These are phyloP conservation scores for Scedosporium boydii DNA, from an alignment of 2,329 filamentous ascomycete genomes.

Conservation along the genomic window DNA sequence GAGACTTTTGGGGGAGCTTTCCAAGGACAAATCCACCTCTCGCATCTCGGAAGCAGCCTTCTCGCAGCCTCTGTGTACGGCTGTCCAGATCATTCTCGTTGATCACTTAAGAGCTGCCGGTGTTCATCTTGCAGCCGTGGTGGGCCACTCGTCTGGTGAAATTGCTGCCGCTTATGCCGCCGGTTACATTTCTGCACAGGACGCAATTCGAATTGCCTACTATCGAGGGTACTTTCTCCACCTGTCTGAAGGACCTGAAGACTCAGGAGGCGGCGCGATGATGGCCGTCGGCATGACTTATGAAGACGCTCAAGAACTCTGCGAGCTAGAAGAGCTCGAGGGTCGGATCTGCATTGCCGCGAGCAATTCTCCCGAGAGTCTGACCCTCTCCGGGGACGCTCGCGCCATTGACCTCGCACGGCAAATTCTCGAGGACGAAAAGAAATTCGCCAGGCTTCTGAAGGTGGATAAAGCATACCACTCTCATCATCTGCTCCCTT, in stretches of 20 bases:
- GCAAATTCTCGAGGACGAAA: conserved; percentile 5
- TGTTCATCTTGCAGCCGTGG: conserved; percentile 26
- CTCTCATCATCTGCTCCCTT: conserved; percentile 21
- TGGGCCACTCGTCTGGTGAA: conserved; percentile 39
- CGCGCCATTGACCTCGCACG: conserved; percentile 12
- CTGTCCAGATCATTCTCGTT: conserved; percentile 37
- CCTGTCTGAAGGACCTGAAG: neutral
- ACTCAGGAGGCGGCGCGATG: conserved; percentile 17
- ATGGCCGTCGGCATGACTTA: conserved; percentile 14
- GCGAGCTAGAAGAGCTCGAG: conserved; percentile 4
- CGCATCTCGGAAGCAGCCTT: conserved; percentile 28
- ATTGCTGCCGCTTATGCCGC: conserved; percentile 37
- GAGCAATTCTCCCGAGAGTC: conserved; percentile 23
- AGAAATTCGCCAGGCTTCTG: conserved; percentile 13
- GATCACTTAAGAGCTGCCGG: conserved; percentile 33
- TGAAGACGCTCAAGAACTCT: neutral
- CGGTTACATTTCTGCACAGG: conserved; percentile 12
- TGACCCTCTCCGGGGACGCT: conserved; percentile 24
- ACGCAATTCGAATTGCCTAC: conserved; percentile 23
- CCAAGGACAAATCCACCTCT: conserved; percentile 21
- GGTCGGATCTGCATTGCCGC: conserved; percentile 22
- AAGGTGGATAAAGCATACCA: conserved; percentile 16
- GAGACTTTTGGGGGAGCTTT: conserved; percentile 27
- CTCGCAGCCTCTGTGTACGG: conserved; percentile 32
- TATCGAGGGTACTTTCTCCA: conserved; percentile 17